Conservation (phyloP, 768 basidiomycete genomes). For the Rossbeevera mucosa region DNA sequence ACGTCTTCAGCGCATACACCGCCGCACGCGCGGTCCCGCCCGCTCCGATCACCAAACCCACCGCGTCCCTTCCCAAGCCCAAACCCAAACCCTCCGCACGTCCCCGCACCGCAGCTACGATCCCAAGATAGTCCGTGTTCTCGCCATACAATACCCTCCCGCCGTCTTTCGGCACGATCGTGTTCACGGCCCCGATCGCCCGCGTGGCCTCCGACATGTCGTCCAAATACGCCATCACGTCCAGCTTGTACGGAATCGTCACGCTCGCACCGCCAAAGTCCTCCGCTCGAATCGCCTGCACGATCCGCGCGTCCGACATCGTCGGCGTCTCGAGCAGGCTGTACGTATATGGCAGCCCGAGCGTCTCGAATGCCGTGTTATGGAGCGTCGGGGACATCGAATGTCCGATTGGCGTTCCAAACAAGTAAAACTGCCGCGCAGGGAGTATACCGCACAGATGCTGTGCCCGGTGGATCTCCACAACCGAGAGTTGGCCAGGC, state of each 20-base stretch:
- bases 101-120: slow-evolving; percentile 51
- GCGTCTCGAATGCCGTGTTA: slow-evolving; percentile 75
- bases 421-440: slow-evolving; percentile 71
- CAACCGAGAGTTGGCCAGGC: slow-evolving; percentile 89
- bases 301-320: slow-evolving; percentile 46
- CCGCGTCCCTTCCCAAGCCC: slow-evolving; percentile 6
- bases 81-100: slow-evolving; percentile 31
- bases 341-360: slow-evolving; percentile 85
- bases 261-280: slow-evolving; percentile 95
- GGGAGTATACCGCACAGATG: slow-evolving; percentile 79
- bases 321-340: slow-evolving; percentile 66
- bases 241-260: slow-evolving; percentile 93
- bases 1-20: slow-evolving; percentile 75
- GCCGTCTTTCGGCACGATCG: slow-evolving; percentile 52
- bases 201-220: slow-evolving; percentile 74
- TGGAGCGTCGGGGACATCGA: slow-evolving; percentile 93
- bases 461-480: slow-evolving; percentile 78
- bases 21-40: slow-evolving; percentile 95
- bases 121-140: slow-evolving; percentile 96
- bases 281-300: slow-evolving; percentile 52
- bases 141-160: slow-evolving; percentile 69
- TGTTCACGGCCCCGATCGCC: slow-evolving; percentile 93
- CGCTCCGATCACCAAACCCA: slow-evolving; percentile 86
- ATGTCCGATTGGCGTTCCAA: slow-evolving; percentile 83
- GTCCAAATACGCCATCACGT: slow-evolving; percentile 81